Evolutionary conservation across 495 filamentous ascomycete species (phyloP).

Genomic region (Lasiosphaeria miniovina): DNA sequence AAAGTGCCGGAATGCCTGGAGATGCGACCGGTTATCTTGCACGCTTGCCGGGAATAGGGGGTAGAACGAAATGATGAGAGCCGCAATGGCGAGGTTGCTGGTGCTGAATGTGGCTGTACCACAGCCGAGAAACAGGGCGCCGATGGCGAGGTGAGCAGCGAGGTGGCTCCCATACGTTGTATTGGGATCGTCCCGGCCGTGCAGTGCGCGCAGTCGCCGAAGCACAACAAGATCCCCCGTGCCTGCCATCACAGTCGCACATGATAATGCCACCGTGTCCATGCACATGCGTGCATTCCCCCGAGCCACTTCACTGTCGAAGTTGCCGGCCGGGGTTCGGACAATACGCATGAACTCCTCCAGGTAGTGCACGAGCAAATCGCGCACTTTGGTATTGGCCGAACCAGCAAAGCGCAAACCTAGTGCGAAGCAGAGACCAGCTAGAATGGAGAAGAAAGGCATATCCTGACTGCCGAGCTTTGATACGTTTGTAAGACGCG

Average conservation of each 20-base stretch:
- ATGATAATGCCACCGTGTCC: conserved; percentile 74
- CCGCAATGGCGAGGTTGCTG: conserved; percentile 78
- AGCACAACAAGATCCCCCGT: conserved; percentile 89
- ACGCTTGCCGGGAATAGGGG: conserved; percentile 85
- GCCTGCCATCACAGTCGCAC: conserved; percentile 90
- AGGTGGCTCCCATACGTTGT: conserved; percentile 92
- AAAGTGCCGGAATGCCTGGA: conserved; percentile 96
- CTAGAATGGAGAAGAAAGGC: conserved; percentile 88
- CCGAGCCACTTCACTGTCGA: conserved; percentile 76
- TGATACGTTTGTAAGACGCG: conserved; percentile 50
- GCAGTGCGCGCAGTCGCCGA: conserved; percentile 80
- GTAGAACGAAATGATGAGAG: conserved; percentile 88
- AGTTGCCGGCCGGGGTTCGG: conserved; percentile 61
- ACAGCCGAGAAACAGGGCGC: conserved; percentile 84
- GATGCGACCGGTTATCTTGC: conserved; percentile 87
- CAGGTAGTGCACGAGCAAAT: conserved; percentile 79
- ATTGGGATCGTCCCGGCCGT: conserved; percentile 80
- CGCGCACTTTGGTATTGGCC: conserved; percentile 64
- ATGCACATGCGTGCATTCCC: conserved; percentile 86
- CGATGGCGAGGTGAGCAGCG: conserved; percentile 87
- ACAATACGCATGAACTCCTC: conserved; percentile 83
- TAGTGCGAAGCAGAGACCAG: conserved; percentile 82
- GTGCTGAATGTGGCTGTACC: conserved; percentile 91
- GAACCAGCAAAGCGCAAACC: conserved; percentile 87
- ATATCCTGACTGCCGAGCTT: conserved; percentile 71